phyloP scores from a whole-genome alignment of 257 asterid species.

The Verbena officinalis region DNA sequence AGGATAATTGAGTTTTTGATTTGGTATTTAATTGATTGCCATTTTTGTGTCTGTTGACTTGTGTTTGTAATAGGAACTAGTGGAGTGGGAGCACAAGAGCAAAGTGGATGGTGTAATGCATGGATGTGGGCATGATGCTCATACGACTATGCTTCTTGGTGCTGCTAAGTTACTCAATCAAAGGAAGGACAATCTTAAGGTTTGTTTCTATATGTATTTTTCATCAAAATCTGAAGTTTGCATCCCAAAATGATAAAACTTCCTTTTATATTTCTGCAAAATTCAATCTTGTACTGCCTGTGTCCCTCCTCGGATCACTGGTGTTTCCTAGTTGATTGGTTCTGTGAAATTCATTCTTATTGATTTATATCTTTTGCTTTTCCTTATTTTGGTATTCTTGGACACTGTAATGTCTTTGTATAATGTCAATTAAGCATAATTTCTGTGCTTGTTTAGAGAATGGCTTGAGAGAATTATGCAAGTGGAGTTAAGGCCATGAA shows the following conservation, averaged over 20 bases:
- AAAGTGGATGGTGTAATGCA: slow-evolving; percentile 84
- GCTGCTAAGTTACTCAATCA: slow-evolving; percentile 82
- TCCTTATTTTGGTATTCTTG: neutral
- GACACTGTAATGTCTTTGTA: neutral
- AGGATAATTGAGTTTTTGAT: neutral
- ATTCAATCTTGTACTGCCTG: too few species aligned
- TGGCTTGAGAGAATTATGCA: slow-evolving; percentile 1
- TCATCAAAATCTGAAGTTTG: too few species aligned
- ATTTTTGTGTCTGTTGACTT: neutral
- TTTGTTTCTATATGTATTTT: slow-evolving; percentile 27
- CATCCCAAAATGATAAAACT: too few species aligned
- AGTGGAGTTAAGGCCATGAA: neutral
- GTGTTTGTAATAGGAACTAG: slow-evolving; percentile 56
- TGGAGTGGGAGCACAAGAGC: slow-evolving; percentile 93
- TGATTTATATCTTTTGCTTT: slow-evolving; percentile 15
- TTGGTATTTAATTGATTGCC: neutral
- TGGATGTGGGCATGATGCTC: slow-evolving; percentile 96
- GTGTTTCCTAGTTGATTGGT: slow-evolving; percentile 2
- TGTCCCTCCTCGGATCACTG: neutral
- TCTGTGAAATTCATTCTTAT: neutral
- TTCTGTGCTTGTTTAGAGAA: neutral
- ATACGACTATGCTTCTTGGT: slow-evolving; percentile 90
- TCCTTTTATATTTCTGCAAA: too few species aligned
- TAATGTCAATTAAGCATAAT: neutral
- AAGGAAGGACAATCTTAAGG: slow-evolving; percentile 69